A percentile compares a stretch with the other conserved stretches of the same genome.
Conservation (phyloP, 176 grass and related monocot species). For the Oryza punctata region DNA sequence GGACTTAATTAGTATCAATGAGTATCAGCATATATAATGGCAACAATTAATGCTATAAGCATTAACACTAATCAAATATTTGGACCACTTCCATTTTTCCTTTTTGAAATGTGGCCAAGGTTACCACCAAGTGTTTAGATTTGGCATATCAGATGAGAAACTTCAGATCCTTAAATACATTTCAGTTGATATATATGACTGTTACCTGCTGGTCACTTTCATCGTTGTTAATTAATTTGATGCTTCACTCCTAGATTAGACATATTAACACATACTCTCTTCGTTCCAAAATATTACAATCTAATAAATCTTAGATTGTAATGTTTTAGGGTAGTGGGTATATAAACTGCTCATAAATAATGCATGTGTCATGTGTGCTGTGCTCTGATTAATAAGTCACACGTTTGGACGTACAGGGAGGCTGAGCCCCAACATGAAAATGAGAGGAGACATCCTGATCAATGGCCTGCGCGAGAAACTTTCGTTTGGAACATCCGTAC, state of each 20-base stretch:
- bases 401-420: slow-evolving; percentile 12
- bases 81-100: neutral
- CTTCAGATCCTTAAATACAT: neutral
- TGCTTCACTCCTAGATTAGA: neutral
- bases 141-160: neutral
- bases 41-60: neutral
- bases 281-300: too few relatives aligned
- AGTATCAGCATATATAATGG: neutral
- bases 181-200: neutral
- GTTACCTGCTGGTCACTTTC: neutral
- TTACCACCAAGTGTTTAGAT: neutral
- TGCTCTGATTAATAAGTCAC: neutral
- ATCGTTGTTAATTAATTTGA: neutral
- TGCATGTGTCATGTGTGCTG: too few relatives aligned
- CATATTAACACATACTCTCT: neutral
- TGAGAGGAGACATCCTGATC: slow-evolving; percentile 30
- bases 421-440: slow-evolving; percentile 24
- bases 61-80: neutral
- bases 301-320: too few relatives aligned
- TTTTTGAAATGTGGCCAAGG: neutral
- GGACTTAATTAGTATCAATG: neutral
- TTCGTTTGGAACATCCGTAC: slow-evolving; percentile 33
- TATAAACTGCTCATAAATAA: neutral
- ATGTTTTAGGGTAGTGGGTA: too few relatives aligned
- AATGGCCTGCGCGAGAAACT: slow-evolving; percentile 33